Conservation (phyloP, 2,329 filamentous ascomycete genomes). For the Exophiala sp. region DNA sequence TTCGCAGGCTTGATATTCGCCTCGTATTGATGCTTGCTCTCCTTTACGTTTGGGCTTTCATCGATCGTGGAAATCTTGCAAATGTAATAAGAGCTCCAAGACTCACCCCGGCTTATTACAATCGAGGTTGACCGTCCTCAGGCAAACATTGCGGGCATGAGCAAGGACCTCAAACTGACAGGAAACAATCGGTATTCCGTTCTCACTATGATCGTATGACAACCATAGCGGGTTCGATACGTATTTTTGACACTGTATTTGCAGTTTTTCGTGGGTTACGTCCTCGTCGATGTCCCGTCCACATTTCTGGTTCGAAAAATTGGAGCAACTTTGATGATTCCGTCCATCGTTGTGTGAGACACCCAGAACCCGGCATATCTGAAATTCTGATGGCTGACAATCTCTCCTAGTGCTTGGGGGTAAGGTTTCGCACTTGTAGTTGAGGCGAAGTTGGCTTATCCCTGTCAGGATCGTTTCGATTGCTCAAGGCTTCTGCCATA, state of each 20-base stretch:
- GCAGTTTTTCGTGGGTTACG: conserved; percentile 32
- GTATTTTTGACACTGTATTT: background rate
- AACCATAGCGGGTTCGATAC: background rate
- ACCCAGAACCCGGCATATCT: background rate
- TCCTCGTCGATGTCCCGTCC: conserved; percentile 31
- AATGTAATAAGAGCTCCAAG: conserved; percentile 30
- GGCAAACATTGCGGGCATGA: conserved; percentile 42
- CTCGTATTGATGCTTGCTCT: conserved; percentile 6
- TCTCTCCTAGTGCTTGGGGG: background rate
- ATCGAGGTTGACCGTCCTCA: background rate
- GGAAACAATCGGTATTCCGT: conserved; percentile 36
- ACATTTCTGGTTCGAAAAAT: conserved; percentile 32
- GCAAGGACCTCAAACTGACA: conserved; percentile 39
- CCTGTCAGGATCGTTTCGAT: conserved; percentile 31
- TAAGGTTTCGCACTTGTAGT: background rate
- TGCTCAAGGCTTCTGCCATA: conserved; percentile 32
- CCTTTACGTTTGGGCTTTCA: conserved; percentile 30
- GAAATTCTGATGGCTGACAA: background rate
- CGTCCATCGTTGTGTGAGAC: conserved; percentile 17
- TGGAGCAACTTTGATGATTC: conserved; percentile 26
- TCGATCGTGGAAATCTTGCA: conserved; percentile 46
- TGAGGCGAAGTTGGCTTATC: conserved; percentile 10
- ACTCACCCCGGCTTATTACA: background rate
- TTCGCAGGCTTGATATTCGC: conserved; percentile 6
- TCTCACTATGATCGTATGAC: conserved; percentile 24